These are phyloP conservation scores for Pouteria glomerata DNA, from an alignment of 148 eudicot genomes.

Conservation along the genomic window DNA sequence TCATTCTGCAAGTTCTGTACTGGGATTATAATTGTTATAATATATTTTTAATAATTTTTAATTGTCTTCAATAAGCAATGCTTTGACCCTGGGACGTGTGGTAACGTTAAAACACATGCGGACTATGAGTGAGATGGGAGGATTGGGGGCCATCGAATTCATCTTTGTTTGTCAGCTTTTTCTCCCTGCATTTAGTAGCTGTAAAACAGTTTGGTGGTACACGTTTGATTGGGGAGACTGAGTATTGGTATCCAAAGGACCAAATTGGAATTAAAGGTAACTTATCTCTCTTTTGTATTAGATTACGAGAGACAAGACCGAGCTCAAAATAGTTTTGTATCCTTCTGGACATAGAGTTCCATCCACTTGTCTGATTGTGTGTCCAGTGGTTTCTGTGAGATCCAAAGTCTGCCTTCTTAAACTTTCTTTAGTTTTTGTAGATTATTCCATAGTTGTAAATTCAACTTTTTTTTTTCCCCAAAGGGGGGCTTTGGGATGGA, in stretches of 20 bases:
- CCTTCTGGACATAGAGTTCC: background rate
- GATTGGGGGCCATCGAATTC: background rate
- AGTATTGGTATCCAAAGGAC: background rate
- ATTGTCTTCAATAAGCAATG: background rate
- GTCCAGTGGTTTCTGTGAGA: background rate
- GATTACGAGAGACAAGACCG: background rate
- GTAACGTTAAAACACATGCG: background rate
- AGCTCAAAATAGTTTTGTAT: background rate
- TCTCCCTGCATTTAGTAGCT: background rate
- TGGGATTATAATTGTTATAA: slow-evolving; percentile 3
- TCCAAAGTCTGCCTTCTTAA: background rate
- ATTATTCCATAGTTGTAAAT: background rate
- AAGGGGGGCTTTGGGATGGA: too few species aligned
- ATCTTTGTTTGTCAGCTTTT: background rate
- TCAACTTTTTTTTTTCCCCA: too few species aligned
- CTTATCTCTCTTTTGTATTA: background rate
- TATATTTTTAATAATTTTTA: background rate
- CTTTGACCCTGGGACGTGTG: background rate
- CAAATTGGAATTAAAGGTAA: background rate
- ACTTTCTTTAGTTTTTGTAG: background rate
- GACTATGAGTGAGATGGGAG: background rate
- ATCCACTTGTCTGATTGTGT: background rate
- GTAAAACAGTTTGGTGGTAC: background rate
- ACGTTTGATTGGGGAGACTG: background rate
- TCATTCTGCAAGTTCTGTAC: slow-evolving; percentile 17